phyloP scores from a whole-genome alignment of 2,329 filamentous ascomycete genomes.

The Beauveria bassiana region DNA sequence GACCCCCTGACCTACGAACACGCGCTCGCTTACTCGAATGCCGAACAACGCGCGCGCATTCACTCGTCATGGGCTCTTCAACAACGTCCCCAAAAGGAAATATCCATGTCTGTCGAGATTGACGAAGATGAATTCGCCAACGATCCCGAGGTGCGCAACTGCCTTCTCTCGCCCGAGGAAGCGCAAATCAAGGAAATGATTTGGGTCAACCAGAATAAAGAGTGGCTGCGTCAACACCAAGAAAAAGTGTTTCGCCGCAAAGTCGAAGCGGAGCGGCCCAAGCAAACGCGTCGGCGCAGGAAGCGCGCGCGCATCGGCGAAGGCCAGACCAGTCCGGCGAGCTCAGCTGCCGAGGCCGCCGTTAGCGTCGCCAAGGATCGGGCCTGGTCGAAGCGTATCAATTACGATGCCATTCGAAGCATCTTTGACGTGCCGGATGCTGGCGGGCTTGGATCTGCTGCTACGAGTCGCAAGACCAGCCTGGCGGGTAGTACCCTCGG shows the following conservation, averaged over 20 bases:
- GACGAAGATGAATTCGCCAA: constrained; percentile 78
- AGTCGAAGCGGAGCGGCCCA: constrained; percentile 48
- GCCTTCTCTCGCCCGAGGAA: constrained; percentile 66
- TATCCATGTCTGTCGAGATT: constrained; percentile 57
- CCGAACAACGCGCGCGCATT: constrained; percentile 46
- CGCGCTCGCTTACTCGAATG: constrained; percentile 49
- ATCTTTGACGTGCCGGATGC: constrained; percentile 44
- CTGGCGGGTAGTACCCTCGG: constrained; percentile 29
- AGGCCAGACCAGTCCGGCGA: constrained; percentile 57
- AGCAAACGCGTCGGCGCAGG: constrained; percentile 47
- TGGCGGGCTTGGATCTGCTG: constrained; percentile 40
- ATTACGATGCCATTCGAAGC: constrained; percentile 56
- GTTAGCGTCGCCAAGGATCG: constrained; percentile 59
- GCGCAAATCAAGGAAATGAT: constrained; percentile 78
- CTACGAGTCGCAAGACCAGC: constrained; percentile 38
- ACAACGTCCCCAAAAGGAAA: constrained; percentile 37
- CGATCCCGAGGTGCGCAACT: constrained; percentile 79
- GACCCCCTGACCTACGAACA: constrained; percentile 51
- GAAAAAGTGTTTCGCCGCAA: constrained; percentile 73
- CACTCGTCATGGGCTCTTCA: constrained; percentile 45
- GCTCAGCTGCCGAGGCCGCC: constrained; percentile 61
- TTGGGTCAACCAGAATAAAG: constrained; percentile 92
- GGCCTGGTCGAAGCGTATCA: constrained; percentile 66
- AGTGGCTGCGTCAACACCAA: constrained; percentile 82
- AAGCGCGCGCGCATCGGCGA: constrained; percentile 54